Conservation (phyloP, 78 protist genomes). For the Dictyostelium intermedium region DNA sequence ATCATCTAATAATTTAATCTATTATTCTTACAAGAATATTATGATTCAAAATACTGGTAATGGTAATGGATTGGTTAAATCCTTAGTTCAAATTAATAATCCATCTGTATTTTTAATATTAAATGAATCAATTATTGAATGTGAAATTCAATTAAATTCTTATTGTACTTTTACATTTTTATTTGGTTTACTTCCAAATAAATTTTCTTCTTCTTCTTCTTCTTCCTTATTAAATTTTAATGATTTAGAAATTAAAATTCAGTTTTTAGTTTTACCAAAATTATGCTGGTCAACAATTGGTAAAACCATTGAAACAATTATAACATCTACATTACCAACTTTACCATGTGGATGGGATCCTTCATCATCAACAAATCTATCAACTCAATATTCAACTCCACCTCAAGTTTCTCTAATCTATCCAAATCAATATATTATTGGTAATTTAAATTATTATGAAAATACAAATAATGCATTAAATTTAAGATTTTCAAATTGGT, state of each 20-base stretch:
- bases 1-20: not conserved
- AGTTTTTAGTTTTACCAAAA: not conserved
- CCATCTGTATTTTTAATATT: not conserved
- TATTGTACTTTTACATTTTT: not conserved
- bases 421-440: not conserved
- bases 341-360: slow-evolving; percentile 5
- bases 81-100: not conserved
- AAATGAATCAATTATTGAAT: not conserved
- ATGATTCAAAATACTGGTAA: not conserved
- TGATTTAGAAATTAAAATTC: not conserved
- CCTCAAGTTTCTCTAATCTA: slow-evolving; percentile 2
- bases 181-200: not conserved
- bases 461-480: not conserved
- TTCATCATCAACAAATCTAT: not conserved
- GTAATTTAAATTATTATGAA: not conserved
- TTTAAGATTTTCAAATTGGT: slow-evolving; percentile 8
- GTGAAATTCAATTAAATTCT: not conserved
- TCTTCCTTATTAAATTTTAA: not conserved
- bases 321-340: not conserved
- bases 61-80: not conserved
- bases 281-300: not conserved
- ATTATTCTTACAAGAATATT: not conserved
- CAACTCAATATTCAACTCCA: not conserved
- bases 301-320: not conserved
- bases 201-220: too few species aligned